A percentile compares a stretch with the other conserved stretches of the same genome.
phyloP scores from a whole-genome alignment of 129 eudicot species.

The Lactuca saligna region DNA sequence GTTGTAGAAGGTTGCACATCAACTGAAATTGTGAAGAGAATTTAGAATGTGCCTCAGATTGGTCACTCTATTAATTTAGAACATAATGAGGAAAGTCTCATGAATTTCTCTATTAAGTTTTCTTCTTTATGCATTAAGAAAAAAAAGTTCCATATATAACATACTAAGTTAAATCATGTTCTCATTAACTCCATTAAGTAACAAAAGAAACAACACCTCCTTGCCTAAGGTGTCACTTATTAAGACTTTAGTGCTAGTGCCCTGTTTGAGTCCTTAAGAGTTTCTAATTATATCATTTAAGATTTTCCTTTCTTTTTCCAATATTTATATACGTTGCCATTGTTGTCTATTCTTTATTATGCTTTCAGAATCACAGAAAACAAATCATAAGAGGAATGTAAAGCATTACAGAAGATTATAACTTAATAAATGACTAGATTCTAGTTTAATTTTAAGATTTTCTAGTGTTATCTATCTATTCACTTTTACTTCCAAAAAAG shows the following conservation, averaged over 20 bases:
- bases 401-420: too few species aligned
- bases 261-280: too few species aligned
- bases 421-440: too few species aligned
- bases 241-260: too few species aligned
- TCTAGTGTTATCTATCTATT: too few species aligned
- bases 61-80: too few species aligned
- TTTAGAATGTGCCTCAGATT: neutral
- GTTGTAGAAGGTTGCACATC: too few species aligned
- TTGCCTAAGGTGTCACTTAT: neutral
- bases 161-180: neutral
- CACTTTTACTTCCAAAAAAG: too few species aligned
- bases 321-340: neutral
- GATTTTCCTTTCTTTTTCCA: neutral
- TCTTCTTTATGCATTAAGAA: too few species aligned
- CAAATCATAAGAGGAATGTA: neutral
- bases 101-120: neutral
- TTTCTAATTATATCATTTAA: too few species aligned
- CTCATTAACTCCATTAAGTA: neutral
- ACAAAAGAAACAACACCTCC: too few species aligned
- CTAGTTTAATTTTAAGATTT: too few species aligned
- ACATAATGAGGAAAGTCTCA: neutral
- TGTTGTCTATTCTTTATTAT: neutral
- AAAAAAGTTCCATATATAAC: neutral
- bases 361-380: neutral
- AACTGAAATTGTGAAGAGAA: neutral